Evolutionary conservation across 164 flowering plant species (phyloP).

Genomic region (Malania oleifera): DNA sequence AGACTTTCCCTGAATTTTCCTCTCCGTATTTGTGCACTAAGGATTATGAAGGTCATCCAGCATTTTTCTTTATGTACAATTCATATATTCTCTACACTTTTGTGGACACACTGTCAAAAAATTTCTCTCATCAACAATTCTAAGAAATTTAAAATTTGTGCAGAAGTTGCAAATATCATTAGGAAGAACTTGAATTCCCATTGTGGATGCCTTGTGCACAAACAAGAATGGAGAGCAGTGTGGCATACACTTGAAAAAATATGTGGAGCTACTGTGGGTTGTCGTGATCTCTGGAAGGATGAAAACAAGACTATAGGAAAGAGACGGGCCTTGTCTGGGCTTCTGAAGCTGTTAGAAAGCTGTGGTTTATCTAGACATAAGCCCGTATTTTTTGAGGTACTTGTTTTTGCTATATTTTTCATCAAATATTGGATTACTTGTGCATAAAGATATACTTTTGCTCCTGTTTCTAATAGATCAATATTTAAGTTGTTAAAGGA

Average conservation of each 20-base stretch:
- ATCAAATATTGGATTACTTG: background rate
- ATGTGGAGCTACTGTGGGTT: conserved; percentile 28
- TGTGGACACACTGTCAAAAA: background rate
- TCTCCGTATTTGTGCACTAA: conserved; percentile 1
- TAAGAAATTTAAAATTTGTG: conserved; percentile 7
- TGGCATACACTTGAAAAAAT: conserved; percentile 46
- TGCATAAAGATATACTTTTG: too few species aligned
- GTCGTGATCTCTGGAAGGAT: conserved; percentile 57
- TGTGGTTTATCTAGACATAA: conserved; percentile 69
- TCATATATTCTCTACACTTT: background rate
- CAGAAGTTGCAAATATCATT: conserved; percentile 25
- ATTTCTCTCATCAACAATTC: background rate
- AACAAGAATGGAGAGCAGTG: conserved; percentile 38
- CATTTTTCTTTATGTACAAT: background rate
- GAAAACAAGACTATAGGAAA: conserved; percentile 39
- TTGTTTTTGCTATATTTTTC: background rate
- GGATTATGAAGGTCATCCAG: conserved; percentile 24
- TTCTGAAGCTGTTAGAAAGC: conserved; percentile 58
- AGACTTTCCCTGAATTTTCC: conserved; percentile 13
- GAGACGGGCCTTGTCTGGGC: conserved; percentile 57
- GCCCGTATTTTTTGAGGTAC: conserved; percentile 45
- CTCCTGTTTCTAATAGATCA: too few species aligned
- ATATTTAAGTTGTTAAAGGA: too few species aligned
- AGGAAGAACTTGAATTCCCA: conserved; percentile 17
- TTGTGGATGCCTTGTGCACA: conserved; percentile 22